Evolutionary conservation across 2,329 filamentous ascomycete species (phyloP), one percentile per base, ranked within the genome.

Genomic region (Alternaria arborescens): DNA sequence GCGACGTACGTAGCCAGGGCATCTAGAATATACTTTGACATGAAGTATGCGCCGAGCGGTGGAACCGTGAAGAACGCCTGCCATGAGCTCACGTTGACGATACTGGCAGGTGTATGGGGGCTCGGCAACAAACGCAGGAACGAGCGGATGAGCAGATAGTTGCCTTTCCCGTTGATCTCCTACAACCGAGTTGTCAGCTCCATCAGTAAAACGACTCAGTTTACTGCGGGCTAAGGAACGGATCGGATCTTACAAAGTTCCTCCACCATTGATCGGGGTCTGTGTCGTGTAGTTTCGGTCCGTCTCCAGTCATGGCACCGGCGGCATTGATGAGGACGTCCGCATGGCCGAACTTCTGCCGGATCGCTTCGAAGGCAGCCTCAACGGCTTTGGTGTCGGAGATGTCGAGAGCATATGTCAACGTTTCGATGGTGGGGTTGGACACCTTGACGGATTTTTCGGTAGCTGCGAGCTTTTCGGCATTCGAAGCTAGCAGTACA

Each of bases 91-190:
- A 67, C 30, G n/a, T 47, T 65, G 18, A 72, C 57, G 53, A 77
- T 77, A 2, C 43, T 64, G 18, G 61, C 62, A 42, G 73, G 71
- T 3, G 50, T 44, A 1, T 71, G 63, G 1, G 62, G 28, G 11
- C 56, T 52, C 40, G 66, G 58, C 22, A 71, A 38, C 44, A 71
- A 55, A 6, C 61, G 52, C 3, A 79, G 56, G 54, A 79, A 79
- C 6, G 66, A 67, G 48, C 72, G 71, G 10, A 70, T 75, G 18
- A 73, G 43, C 42, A 77, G 67, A 58, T 73, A 76, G 6, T 68
- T 75, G 32, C 75, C 78, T 42, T 71, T 69, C 38, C 72, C 64
- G 57, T 79, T 79, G 52, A 71, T 61, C 62, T 77, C 72, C 76
- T 79, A 53, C 14, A 24, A 36, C 12, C 2, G n/a, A 24, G 6